Evolutionary conservation across 371 early-diverging fungal species (phyloP), one percentile per base, ranked within the genome.

Genomic region (Mortierella polycephala): DNA sequence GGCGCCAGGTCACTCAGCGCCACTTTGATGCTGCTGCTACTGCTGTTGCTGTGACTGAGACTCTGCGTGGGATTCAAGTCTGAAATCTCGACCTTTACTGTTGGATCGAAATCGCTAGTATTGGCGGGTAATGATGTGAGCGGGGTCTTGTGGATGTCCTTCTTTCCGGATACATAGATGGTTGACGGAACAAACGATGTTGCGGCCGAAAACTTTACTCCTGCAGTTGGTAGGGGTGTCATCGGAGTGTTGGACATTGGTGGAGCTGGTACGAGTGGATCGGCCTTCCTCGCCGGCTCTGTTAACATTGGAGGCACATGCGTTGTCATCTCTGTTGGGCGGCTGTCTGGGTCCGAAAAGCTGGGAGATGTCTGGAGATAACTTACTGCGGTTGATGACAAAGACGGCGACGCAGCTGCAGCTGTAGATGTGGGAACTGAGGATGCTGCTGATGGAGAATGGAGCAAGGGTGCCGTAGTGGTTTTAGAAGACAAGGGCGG

Each of bases 61-160:
- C 37, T 49, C 23, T 16, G 21, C 14, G 37, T 16, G 13, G 67
- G 37, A n/a, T 23, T 71, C 53, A 68, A 10, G 18, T 71, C 72
- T 1, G 71, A 64, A 14, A 77, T 47, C 60, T 77, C 77, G 7
- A 77, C 77, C 46, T 76, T 76, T n/a, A 76, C 71, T 23, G 77
- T 62, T 0, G 68, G 53, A 41, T 76, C 77, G 46, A 54, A 76
- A 12, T n/a, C 53, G 23, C 23, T 37, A 16, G 20, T 50, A 11
- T 14, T 49, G 42, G 62, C n/a, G 6, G 66, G 59, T 37, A 57
- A 65, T 9, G 41, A 52, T 7, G 63, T 49, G 10, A 46, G 6
- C 10, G 45, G 49, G 5, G 47, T n/a, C 57, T 71, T 76, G 7
- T 55, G 14, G 0, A 58, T 51, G 13, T 76, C 77, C 57, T 76